Conservation (phyloP, 192 early-diverging fungal genomes). For the Rhizophagus sp. region DNA sequence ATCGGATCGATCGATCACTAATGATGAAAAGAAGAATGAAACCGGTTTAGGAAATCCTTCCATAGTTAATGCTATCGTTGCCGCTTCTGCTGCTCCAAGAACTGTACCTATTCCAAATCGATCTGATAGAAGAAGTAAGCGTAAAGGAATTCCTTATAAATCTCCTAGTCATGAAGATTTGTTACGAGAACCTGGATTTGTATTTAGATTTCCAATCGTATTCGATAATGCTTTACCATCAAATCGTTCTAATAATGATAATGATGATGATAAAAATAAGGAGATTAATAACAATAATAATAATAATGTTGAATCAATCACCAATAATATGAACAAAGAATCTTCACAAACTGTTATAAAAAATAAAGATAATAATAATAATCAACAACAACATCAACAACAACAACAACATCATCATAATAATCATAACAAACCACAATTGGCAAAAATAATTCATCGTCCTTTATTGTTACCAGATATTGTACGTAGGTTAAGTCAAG, state of each 20-base stretch:
- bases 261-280: not conserved
- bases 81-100: not conserved
- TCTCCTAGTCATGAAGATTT: slow-evolving; percentile 15
- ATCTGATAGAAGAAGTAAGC: slow-evolving; percentile 2
- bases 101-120: not conserved
- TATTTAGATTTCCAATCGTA: slow-evolving; percentile 24
- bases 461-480: slow-evolving; percentile 21
- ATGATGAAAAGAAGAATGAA: not conserved
- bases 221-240: not conserved
- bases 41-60: not conserved
- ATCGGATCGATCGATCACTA: not conserved
- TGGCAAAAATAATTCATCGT: slow-evolving; percentile 24
- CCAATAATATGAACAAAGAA: not conserved
- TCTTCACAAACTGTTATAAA: not conserved
- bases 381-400: not conserved
- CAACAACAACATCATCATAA: not conserved
- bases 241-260: not conserved
- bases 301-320: too few species aligned
- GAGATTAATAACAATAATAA: not conserved
- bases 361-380: not conserved
- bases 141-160: slow-evolving; percentile 24
- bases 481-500: not conserved
- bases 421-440: too few species aligned
- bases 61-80: not conserved
- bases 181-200: slow-evolving; percentile 9